Base-by-base conservation (phyloP, 495 filamentous ascomycete genomes). In the Sordaria brevicollis region DNA sequence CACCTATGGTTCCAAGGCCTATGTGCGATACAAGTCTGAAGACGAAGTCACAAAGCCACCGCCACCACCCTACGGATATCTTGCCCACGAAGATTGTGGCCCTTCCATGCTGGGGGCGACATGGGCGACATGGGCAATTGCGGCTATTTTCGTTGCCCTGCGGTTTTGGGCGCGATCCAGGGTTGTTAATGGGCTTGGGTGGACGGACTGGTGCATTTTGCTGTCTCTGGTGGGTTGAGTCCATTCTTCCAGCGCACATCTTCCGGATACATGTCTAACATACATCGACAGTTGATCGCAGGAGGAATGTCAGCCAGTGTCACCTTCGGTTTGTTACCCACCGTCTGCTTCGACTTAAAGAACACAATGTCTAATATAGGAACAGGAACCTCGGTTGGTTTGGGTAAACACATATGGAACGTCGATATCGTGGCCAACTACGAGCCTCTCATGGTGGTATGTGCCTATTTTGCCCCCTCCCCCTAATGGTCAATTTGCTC, bases 381-480 rank as follows among this genome's bases (percentile, higher is more conserved):
- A n/a, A 25, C 66, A 74, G 76, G 76, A 67, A 57, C 38, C 25
- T 39, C 34, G 9, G 38, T 74, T 70, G 75, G 75, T 11, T 57
- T 75, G 69, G 75, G 76, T 0, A 73, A 69, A 62, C 75, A 78
- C 67, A 1, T 72, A 4, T 73, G 65, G 35, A 74, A 78, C 35
- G 37, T 77, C 34, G 36, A 72, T 37, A 2, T 62, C 6, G 19
- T 4, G 1, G 29, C 3, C 17, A 41, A 76, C 17, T 43, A 35
- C 15, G 7, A 17, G 13, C 34, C 38, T 9, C 65, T 74, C 66
- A 41, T 67, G 21, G 34, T 70, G 67, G 74, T 76, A 70, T 15
- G 67, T 68, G n/a, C 39, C 39, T n/a, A n/a, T n/a, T 37, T 34
- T 3, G 35, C 13, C 39, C 37, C 21, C n/a, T 3, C 4, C 15